These are phyloP conservation scores for Juncus inflexus DNA, from an alignment of 176 grass and related monocot species.

Conservation along the genomic window DNA sequence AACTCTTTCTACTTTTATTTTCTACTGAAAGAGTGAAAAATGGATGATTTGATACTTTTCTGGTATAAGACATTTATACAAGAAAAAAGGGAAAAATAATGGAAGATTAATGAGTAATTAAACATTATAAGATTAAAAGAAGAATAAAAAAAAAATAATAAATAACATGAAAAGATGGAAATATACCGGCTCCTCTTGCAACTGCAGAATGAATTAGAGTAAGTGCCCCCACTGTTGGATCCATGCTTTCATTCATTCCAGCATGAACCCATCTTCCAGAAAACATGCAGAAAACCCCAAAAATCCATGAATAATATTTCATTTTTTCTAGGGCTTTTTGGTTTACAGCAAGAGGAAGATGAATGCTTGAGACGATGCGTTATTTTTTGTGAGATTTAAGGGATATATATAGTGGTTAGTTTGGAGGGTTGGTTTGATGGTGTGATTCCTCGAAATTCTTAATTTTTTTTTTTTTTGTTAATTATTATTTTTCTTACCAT, in stretches of 20 bases:
- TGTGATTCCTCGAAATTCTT: not conserved
- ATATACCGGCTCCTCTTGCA: conserved; percentile 32
- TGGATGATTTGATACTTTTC: not conserved
- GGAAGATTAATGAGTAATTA: not conserved
- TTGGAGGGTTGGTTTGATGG: not conserved
- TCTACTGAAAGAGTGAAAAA: no score
- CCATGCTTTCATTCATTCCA: conserved; percentile 1
- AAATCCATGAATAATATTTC: conserved; percentile 3
- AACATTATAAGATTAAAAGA: not conserved
- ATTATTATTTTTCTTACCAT: no score
- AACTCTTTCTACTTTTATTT: no score
- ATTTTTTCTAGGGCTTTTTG: not conserved
- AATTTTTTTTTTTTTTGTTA: no score
- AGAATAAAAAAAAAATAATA: not conserved
- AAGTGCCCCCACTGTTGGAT: conserved; percentile 12
- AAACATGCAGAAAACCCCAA: conserved; percentile 19
- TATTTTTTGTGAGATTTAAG: not conserved
- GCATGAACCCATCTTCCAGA: conserved; percentile 1
- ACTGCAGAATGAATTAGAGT: conserved; percentile 32
- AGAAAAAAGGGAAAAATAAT: not conserved
- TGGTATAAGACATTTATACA: not conserved
- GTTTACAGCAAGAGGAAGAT: not conserved
- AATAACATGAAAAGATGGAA: not conserved
- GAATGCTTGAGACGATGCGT: conserved; percentile 6
- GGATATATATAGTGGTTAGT: not conserved